Percentiles rank a stretch among this genome's conserved stretches.
Evolutionary conservation across 352 stramenopile species (phyloP).

Genomic region (Aphanomyces astaci): DNA sequence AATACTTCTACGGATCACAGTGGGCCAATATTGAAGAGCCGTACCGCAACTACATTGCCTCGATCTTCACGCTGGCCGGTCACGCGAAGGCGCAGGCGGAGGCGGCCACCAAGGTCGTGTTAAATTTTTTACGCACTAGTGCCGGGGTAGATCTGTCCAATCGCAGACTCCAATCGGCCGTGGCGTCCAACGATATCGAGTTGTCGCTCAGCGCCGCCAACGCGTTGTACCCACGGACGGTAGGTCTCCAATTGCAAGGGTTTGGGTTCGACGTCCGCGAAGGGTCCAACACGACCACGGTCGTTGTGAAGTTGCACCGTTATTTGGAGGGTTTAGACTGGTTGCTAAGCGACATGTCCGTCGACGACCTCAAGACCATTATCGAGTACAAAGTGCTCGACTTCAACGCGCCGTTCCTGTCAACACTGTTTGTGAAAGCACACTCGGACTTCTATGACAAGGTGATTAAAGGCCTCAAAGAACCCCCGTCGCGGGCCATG

Average conservation of each 20-base stretch:
- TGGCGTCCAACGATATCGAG: conserved; percentile 80
- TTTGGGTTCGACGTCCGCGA: too few relatives aligned
- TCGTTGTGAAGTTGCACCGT: conserved; percentile 40
- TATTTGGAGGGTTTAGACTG: conserved; percentile 38
- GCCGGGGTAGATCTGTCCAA: conserved; percentile 79
- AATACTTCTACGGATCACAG: conserved; percentile 35
- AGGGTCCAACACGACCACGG: conserved; percentile 21
- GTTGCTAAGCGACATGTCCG: conserved; percentile 28
- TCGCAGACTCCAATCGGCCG: conserved; percentile 72
- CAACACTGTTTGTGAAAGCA: conserved; percentile 68
- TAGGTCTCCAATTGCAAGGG: conserved; percentile 39
- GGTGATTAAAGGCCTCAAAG: conserved; percentile 70
- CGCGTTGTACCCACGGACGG: conserved; percentile 38
- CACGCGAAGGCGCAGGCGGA: conserved; percentile 23
- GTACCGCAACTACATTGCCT: conserved; percentile 35
- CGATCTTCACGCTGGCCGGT: conserved; percentile 7
- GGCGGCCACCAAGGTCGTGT: conserved; percentile 64
- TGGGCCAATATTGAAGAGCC: conserved; percentile 42
- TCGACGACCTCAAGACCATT: conserved; percentile 46
- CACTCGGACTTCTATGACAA: conserved; percentile 85
- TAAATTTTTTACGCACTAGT: too few relatives aligned
- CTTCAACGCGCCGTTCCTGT: conserved; percentile 41
- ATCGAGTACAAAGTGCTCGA: conserved; percentile 55
- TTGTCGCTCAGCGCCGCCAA: conserved; percentile 59
- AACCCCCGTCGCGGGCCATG: conserved; percentile 84